Base-by-base conservation (phyloP, 768 basidiomycete species). In the Lactarius tabidus region DNA sequence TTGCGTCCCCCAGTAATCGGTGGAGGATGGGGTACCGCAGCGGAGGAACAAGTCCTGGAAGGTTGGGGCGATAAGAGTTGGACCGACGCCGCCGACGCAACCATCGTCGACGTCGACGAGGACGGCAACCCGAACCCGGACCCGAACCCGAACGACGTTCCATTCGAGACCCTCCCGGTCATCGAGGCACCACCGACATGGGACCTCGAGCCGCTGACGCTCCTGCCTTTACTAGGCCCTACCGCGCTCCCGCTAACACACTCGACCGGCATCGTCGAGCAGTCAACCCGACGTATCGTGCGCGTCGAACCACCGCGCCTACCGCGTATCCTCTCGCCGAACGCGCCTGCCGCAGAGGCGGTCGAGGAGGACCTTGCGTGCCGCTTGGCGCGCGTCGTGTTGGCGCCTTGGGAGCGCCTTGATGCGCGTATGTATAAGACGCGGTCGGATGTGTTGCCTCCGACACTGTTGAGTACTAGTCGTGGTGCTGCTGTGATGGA, bases 261-360 rank as follows among this genome's bases (percentile, higher is more conserved):
- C 70, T 80, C 78, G 6, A 78, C 85, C 1, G 88, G 87, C 10
- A 74, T 89, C 56, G 83, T 89, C 59, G 90, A 91, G 74, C 80
- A 77, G 38, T 86, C 86, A 1, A 82, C 86, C 61, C 80, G 90
- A 14, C 79, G 81, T 36, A 76, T 91, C 72, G 78, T 79, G 61
- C 74, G 79, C 12, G 72, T 87, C 66, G 69, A 76, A 1, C 73
- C 76, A 10, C 82, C 82, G 3, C 73, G 76, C 17, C 17, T 66
- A 64, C 61, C 73, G 67, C 17, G 71, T 72, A 59, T 35, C 70
- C 69, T 48, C 12, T 35, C 63, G 36, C 59, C 56, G 48, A 66
- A 60, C 29, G 59, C 54, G 6, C 28, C 61, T 10, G 59, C 60
- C 0, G 70, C 69, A 54, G 74, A 72, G 45, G 71, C 71, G 3